Evolutionary conservation across 2,329 filamentous ascomycete species (phyloP), one percentile per base, ranked within the genome.

Genomic region (Colletotrichum truncatum): DNA sequence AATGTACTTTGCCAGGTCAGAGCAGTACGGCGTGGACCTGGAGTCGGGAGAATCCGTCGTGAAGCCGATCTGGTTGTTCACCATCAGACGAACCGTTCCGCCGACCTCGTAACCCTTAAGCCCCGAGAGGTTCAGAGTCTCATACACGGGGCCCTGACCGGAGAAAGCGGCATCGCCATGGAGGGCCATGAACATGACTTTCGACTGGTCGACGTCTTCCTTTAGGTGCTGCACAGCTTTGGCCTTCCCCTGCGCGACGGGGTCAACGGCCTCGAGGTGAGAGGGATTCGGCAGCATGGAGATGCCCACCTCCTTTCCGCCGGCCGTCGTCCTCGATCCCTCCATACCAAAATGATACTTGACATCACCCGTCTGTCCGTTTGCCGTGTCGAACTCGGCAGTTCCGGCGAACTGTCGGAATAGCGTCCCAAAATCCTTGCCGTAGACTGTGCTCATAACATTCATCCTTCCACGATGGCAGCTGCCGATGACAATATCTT

Each of bases 291-390:
- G 95, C 65, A 99, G 94, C 57, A 99, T 89, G 67, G 96, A 99
- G 56, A 99, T 89, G 83, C 98, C 95, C 9, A 99, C 95, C 69
- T 94, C 94, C 88, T 98, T 98, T 72, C 96, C 96, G 32, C 94
- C 98, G 63, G 96, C 94, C 8, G 96, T 99, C 56, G 95, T 94
- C 69, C 96, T 93, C 84, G 98, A 95, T 72, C 98, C 98, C 85
- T 98, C 98, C 95, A 98, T 98, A 76, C 96, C 96, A 74, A 98
- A 85, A 84, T 99, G 96, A 83, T 99, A 99, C 82, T 99, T 99
- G 80, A 99, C 96, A 78, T 99, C 96, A 72, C 96, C 96, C 64
- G 95, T 98, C 63, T 55, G 52, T 4, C 63, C 56, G 65, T 94
- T 95, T 82, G 98, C 95, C 71, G 98, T 94, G 71, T 92, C 92